These are phyloP conservation scores for Vachellia pachyceras DNA, from an alignment of 306 rosid species.

Conservation along the genomic window DNA sequence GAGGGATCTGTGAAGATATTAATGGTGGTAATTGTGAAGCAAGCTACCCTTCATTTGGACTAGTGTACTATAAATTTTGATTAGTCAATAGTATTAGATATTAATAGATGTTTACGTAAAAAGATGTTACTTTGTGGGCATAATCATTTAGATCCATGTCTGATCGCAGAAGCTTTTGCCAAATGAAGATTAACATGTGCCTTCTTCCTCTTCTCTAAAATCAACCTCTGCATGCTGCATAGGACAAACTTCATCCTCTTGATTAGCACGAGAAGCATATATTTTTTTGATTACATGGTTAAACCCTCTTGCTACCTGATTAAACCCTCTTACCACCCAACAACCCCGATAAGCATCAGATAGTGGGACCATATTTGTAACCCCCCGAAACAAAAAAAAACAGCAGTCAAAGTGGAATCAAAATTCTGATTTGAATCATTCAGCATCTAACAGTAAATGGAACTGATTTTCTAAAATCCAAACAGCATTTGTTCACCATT, in stretches of 20 bases:
- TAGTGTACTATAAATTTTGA: too few species aligned
- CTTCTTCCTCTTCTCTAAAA: too few species aligned
- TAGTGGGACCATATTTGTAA: background rate
- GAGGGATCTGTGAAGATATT: background rate
- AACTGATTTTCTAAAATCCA: background rate
- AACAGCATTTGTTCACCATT: background rate
- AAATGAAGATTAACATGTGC: background rate
- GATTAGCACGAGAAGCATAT: background rate
- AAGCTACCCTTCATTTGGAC: background rate
- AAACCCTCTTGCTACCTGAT: background rate
- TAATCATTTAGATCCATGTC: background rate
- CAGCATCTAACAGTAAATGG: background rate
- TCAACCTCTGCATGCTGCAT: constrained; percentile 37
- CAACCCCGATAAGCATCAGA: background rate
- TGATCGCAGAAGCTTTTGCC: background rate
- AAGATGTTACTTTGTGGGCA: background rate
- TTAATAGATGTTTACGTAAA: background rate
- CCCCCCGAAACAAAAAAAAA: background rate
- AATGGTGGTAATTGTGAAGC: background rate
- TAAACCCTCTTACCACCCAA: background rate
- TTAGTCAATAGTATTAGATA: background rate
- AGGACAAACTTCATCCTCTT: constrained; percentile 46
- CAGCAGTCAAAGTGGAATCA: background rate
- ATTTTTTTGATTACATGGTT: background rate
- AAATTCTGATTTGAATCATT: background rate